Evolutionary conservation across 148 eudicot species (phyloP).

Genomic region (Rhododendron williamsianum): DNA sequence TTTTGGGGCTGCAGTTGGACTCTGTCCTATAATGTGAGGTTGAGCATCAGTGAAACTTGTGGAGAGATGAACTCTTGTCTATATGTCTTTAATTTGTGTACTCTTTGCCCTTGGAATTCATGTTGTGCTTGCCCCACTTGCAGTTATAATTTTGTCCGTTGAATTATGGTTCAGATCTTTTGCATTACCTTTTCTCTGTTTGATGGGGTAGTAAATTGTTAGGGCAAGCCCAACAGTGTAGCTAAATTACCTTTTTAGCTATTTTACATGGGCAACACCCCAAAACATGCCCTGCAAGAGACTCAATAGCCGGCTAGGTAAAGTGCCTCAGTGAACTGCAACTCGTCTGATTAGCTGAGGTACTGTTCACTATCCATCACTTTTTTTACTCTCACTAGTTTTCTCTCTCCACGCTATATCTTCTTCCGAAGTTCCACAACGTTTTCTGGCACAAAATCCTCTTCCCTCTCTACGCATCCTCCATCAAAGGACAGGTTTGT

Average conservation of each 20-base stretch:
- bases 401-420: not conserved
- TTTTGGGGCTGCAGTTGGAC: constrained; percentile 1
- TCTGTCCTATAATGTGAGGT: constrained; percentile 9
- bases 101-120: constrained; percentile 1
- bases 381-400: not conserved
- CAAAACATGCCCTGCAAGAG: not conserved
- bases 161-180: not conserved
- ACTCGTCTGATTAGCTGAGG: not conserved
- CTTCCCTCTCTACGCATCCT: not conserved
- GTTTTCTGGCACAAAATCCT: not conserved
- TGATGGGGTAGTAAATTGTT: not conserved
- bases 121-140: no score
- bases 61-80: constrained; percentile 6
- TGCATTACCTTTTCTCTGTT: not conserved
- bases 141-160: not conserved
- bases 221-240: not conserved
- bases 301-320: not conserved
- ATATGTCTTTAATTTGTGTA: not conserved
- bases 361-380: not conserved
- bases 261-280: not conserved
- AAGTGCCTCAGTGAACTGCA: not conserved
- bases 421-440: not conserved
- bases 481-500: no score
- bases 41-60: constrained; percentile 6
- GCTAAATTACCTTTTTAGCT: not conserved